Base-by-base conservation (phyloP, 139 green algal genomes). In the Spirogloea muscicola region DNA sequence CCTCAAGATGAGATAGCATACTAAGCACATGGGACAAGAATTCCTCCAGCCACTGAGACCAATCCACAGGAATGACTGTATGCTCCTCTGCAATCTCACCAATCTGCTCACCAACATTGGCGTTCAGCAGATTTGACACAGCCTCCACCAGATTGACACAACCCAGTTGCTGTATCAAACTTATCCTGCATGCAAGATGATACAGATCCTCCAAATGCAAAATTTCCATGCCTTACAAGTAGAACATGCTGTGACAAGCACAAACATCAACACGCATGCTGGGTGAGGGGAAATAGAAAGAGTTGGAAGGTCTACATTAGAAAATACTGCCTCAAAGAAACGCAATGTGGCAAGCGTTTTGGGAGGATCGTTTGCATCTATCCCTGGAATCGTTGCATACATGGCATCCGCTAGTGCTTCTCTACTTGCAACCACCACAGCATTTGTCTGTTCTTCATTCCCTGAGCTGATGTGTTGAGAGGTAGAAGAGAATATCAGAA, bases 291-390 rank as follows among this genome's bases (percentile, higher is more conserved):
- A n/a, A n/a, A n/a, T n/a, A n/a, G n/a, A n/a, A n/a, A n/a, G n/a
- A n/a, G n/a, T n/a, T n/a, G n/a, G n/a, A n/a, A n/a, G n/a, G n/a
- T n/a, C n/a, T n/a, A 76, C 67, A 29, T n/a, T 76, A 4, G 72
- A 80, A 21, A 95, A 66, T 9, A 90, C 89, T 16, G 73, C 61
- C 68, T 74, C 82, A 81, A 85, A 94, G 55, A 96, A 87, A 31
- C 88, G 78, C 71, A 97, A 87, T 21, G 86, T 88, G 4, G 90
- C 87, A 1, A 86, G 67, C 1, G 89, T 95, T 82, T 97, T 97
- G 63, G 70, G 76, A 31, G 89, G 80, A 71, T 97, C 92, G 77
- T 97, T 97, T 27, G 92, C 92, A 71, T 97, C 92, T 46, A 97
- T 90, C n/a, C 87, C 92, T 0, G 92, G 91, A 51, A 97, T 83